Base-by-base conservation (phyloP, 2,329 filamentous ascomycete species). In the Aureobasidium musti region DNA sequence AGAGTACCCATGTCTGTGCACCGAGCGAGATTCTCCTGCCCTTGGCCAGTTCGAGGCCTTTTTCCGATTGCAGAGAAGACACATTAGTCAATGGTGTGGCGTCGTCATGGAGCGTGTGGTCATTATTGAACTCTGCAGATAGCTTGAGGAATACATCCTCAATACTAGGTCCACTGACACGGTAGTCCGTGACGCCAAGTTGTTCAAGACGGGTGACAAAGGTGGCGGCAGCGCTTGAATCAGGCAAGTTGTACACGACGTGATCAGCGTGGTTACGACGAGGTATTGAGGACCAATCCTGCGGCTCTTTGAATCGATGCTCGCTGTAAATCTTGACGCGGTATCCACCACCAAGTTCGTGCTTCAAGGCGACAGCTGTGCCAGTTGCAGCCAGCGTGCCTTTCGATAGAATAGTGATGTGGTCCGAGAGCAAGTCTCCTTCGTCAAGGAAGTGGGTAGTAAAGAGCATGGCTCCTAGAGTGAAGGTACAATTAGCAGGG, bases 401-500 rank as follows among this genome's bases (percentile, higher is more conserved):
- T 74, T 92, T 93, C 3, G 91, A 96, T 13, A 97, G 80, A 63
- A 97, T 91, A 1, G 89, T 91, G 70, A 97, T 96, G 68, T 93
- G 89, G 74, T 97, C 94, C 0, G 92, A 90, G 0, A 97, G 83
- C 1, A 97, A 82, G 74, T 97, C 93, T 0, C 93, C 94, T 77
- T 97, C 94, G 73, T 97, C 94, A 10, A 97, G 82, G 76, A 97
- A 97, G 76, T 97, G 94, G 0, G 93, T 97, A 0, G 93, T 97
- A 67, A 97, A 78, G 49, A 97, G 86, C 72, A 97, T 90, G 0
- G 93, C 96, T 49, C 93, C n/a, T n/a, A n/a, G n/a, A n/a, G n/a
- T n/a, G n/a, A n/a, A n/a, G n/a, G n/a, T n/a, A n/a, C n/a, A n/a
- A n/a, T n/a, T n/a, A n/a, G n/a, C n/a, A n/a, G n/a, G n/a, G n/a